Base-by-base conservation (phyloP, 306 rosid species). In the Oxytropis ochrocephala region DNA sequence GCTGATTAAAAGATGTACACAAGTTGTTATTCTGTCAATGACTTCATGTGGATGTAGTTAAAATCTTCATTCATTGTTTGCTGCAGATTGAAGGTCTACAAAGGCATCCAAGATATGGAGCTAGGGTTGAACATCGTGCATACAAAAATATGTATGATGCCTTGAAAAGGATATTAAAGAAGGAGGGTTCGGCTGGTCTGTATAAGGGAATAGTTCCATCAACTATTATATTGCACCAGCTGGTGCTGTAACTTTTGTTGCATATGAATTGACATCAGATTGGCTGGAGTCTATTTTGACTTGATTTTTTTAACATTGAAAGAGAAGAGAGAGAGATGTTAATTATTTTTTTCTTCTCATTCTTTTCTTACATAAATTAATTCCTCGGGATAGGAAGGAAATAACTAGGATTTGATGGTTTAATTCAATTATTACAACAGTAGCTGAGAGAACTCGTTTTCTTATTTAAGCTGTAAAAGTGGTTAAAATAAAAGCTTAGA, bases 81-180 rank as follows among this genome's bases (percentile, higher is more conserved):
- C 17, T 63, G 73, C 91, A 94, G 97, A 74, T 91, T 38, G 96
- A 89, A 85, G 99, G 99, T 74, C 82, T 89, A 52, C 92, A 82
- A 65, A 85, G 99, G 72, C 96, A 95, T 72, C 99, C 96, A 2
- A 86, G 95, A 74, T 89, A 91, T 35, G 95, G 99, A 58, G 95
- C 97, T 53, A 80, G 89, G 50, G 88, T 87, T 9, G 92, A 95
- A 77, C 87, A 83, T 56, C 83, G 61, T n/a, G 96, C 96, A 3
- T 95, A 91, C 53, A 83, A 75, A 29, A 95, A 82, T 63, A 87
- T 95, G 99, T 52, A 73, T 21, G 96, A 91, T n/a, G 99, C 88
- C 39, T 41, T 91, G 80, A 43, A 60, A 63, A 78, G 79, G 61
- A 94, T 94, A 71, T 24, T 77, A 58, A 78, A 67, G 75, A 38